phyloP scores from a whole-genome alignment of 2,329 filamentous ascomycete species.

The Hypoxylon sp. region DNA sequence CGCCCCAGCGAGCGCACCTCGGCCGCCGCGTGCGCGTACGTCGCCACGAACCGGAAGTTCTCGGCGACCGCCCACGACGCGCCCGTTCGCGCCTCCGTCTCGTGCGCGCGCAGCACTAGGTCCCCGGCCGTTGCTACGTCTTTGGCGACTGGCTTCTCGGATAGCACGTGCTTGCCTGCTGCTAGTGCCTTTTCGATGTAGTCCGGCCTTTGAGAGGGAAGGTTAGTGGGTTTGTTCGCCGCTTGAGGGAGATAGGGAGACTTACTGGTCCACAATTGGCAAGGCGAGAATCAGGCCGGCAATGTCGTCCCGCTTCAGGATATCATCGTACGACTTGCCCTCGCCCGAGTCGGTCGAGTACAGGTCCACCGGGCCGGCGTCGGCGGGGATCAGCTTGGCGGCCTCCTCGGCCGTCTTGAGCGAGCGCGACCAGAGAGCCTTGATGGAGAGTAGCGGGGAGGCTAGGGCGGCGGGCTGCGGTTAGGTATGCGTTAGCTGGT shows the following conservation, averaged over 20 bases:
- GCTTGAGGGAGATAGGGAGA: neutral
- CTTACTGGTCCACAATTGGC: constrained; percentile 65
- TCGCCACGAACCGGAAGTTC: constrained; percentile 72
- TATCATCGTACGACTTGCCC: constrained; percentile 52
- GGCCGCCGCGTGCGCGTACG: constrained; percentile 59
- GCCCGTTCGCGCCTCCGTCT: constrained; percentile 39
- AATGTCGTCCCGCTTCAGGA: constrained; percentile 56
- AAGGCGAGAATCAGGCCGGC: constrained; percentile 54
- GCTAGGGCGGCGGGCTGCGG: constrained; percentile 58
- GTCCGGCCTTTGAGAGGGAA: too few species aligned
- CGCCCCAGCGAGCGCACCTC: constrained; percentile 61
- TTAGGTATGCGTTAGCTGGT: constrained; percentile 31
- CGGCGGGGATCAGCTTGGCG: constrained; percentile 44
- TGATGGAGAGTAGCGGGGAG: constrained; percentile 55
- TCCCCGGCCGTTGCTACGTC: constrained; percentile 57
- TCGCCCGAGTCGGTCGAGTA: constrained; percentile 43
- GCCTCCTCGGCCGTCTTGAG: constrained; percentile 56
- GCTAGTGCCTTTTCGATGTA: constrained; percentile 65
- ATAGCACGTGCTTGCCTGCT: constrained; percentile 75
- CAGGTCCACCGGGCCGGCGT: constrained; percentile 37
- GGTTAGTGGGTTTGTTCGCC: neutral
- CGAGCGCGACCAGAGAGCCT: constrained; percentile 64
- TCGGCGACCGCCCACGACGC: constrained; percentile 71
- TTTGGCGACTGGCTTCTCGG: constrained; percentile 73
- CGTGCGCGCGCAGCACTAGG: constrained; percentile 50